These are phyloP conservation scores for Amborella trichopoda DNA, from an alignment of 164 flowering plant genomes.

Conservation along the genomic window DNA sequence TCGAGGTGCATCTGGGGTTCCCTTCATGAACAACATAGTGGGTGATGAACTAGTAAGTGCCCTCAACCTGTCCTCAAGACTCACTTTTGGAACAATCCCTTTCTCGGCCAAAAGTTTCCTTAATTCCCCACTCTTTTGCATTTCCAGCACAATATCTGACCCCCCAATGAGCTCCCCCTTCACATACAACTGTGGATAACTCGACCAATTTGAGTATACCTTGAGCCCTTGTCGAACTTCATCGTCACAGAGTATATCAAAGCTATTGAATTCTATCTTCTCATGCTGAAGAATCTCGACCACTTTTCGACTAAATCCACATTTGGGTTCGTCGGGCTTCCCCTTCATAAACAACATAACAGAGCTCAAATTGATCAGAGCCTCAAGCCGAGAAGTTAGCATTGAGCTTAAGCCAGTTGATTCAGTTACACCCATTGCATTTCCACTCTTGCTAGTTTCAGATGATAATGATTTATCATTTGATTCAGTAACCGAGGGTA, in stretches of 20 bases:
- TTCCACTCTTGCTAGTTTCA: constrained; percentile 21
- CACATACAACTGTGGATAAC: constrained; percentile 84
- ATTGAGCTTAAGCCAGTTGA: constrained; percentile 49
- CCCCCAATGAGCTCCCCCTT: constrained; percentile 91
- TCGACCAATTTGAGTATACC: constrained; percentile 90
- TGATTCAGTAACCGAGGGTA: constrained; percentile 4
- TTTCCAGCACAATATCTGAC: constrained; percentile 80
- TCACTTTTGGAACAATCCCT: constrained; percentile 28
- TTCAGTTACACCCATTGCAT: constrained; percentile 38
- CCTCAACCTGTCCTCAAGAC: constrained; percentile 57
- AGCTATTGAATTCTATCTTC: constrained; percentile 56
- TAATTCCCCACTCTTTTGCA: constrained; percentile 93
- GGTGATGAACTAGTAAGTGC: constrained; percentile 44
- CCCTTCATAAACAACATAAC: constrained; percentile 95
- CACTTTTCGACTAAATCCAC: constrained; percentile 87
- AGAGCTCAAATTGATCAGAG: constrained; percentile 46
- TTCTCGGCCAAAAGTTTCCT: constrained; percentile 55
- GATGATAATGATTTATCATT: background rate
- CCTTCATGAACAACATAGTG: constrained; percentile 93
- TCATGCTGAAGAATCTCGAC: constrained; percentile 75
- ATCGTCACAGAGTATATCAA: constrained; percentile 74
- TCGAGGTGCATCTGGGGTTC: constrained; percentile 73
- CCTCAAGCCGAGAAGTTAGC: constrained; percentile 34
- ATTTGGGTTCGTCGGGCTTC: constrained; percentile 71
- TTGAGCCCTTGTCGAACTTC: constrained; percentile 93